Percentiles rank a stretch among this genome's conserved stretches.
These are phyloP conservation scores for Umbelopsis ramanniana DNA, from an alignment of 192 early-diverging fungal genomes.

Conservation along the genomic window DNA sequence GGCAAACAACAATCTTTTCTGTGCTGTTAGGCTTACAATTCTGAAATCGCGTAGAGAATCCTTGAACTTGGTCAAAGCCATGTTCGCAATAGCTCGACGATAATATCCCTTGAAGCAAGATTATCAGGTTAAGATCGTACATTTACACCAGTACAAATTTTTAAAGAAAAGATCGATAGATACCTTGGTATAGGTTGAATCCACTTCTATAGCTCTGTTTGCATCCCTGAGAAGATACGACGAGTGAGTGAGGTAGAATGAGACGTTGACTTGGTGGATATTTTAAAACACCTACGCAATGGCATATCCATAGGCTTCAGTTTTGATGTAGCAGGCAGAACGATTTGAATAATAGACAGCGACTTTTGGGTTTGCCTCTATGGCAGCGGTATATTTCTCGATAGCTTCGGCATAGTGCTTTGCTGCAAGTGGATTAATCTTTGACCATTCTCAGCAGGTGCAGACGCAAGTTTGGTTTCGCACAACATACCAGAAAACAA, in stretches of 20 bases:
- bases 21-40: slow-evolving; percentile 43
- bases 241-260: slow-evolving; percentile 2
- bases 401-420: slow-evolving; percentile 86
- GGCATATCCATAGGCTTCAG: slow-evolving; percentile 87
- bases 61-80: slow-evolving; percentile 86
- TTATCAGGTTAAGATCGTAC: neutral
- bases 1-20: neutral
- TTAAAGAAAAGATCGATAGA: neutral
- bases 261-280: neutral
- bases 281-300: slow-evolving; percentile 48
- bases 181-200: slow-evolving; percentile 81
- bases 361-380: slow-evolving; percentile 80
- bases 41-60: slow-evolving; percentile 79
- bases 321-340: slow-evolving; percentile 83
- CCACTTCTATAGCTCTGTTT: slow-evolving; percentile 79
- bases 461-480: neutral
- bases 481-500: slow-evolving; percentile 57
- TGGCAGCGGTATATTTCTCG: slow-evolving; percentile 89
- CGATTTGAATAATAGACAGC: slow-evolving; percentile 93
- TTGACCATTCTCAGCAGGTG: neutral
- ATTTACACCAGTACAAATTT: neutral
- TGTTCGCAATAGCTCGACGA: slow-evolving; percentile 87
- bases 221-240: slow-evolving; percentile 66
- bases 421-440: slow-evolving; percentile 30
- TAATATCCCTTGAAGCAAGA: slow-evolving; percentile 72